These are phyloP conservation scores for Metschnikowia cerradonensis DNA, from an alignment of 805 yeast species.

Conservation along the genomic window DNA sequence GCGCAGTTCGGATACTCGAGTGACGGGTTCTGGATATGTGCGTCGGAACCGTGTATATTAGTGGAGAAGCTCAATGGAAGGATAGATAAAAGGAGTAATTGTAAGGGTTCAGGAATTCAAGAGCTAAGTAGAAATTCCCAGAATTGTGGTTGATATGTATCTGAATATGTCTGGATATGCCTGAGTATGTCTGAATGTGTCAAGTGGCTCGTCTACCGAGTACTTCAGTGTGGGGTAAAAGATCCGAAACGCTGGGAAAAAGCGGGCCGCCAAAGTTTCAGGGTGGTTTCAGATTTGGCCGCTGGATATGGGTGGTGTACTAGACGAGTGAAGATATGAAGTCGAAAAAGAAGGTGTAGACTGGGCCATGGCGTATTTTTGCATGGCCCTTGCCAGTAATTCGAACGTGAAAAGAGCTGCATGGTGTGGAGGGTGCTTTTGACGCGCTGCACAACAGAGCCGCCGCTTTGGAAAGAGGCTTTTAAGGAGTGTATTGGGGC, in stretches of 20 bases:
- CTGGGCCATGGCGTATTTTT: neutral
- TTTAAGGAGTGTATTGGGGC: neutral
- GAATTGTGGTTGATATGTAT: no score
- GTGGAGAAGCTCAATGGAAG: no score
- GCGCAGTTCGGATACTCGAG: no score
- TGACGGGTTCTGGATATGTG: no score
- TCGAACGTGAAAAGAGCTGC: slow-evolving; percentile 1
- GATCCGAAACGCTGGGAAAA: neutral
- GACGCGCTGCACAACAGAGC: slow-evolving; percentile 1
- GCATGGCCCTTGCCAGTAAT: neutral
- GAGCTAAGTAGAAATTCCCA: no score
- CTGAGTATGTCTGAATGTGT: neutral
- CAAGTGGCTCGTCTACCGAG: neutral
- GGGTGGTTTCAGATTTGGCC: neutral
- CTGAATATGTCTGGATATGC: no score
- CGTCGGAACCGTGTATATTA: no score
- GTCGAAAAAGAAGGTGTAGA: neutral
- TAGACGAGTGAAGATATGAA: neutral
- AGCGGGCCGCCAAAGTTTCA: neutral
- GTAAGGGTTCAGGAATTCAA: no score
- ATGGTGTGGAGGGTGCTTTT: slow-evolving; percentile 3
- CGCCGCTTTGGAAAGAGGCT: neutral
- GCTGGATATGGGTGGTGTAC: neutral
- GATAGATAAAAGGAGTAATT: no score
- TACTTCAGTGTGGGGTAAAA: slow-evolving; percentile 1